Base-by-base conservation (phyloP, 2,329 filamentous ascomycete genomes). In the Fusarium setosum region DNA sequence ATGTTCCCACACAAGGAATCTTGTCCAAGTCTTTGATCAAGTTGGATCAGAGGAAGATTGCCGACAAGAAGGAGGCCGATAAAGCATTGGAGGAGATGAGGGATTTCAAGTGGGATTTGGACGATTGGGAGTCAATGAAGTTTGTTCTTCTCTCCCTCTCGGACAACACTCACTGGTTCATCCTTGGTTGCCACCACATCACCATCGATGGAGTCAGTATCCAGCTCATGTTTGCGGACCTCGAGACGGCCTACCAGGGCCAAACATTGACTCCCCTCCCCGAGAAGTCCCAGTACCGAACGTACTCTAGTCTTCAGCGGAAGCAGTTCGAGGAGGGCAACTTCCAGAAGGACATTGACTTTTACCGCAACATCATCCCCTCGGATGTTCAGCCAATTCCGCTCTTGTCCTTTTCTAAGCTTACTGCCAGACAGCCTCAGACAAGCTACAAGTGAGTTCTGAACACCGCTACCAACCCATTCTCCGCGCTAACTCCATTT, bases 221-320 rank as follows among this genome's bases (percentile, higher is more conserved):
- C 5, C 45, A 58, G 20, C 32, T 58, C 18, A 53, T 58, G n/a
- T 51, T 48, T 24, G 29, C 48, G 31, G 55, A 58, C 32, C 9
- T 58, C 15, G 48, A 29, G 10, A 54, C 26, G 5, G 55, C 55
- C 3, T 58, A 58, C 7, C 26, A 29, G 26, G 26, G 26, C 6
- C 26, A 29, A 12, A 29, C 26, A 29, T 29, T 29, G 26, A 29
- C 26, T 29, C 26, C 26, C 12, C 26, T 29, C 26, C 26, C 6
- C 9, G 26, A 29, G 12, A 29, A 29, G 6, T 29, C 26, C 4
- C 26, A 29, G 26, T 29, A 29, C 26, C 9, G 26, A 8, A 29
- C 26, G 3, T 29, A 29, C 26, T 29, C 26, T 6, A 29, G 9
- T 12, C 26, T 29, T 29, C 26, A 29, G 26, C 9, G 26, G 26